A percentile compares a stretch with the other conserved stretches of the same genome.
These are phyloP conservation scores for Colletotrichum plurivorum DNA, from an alignment of 2,329 filamentous ascomycete genomes.

Conservation along the genomic window DNA sequence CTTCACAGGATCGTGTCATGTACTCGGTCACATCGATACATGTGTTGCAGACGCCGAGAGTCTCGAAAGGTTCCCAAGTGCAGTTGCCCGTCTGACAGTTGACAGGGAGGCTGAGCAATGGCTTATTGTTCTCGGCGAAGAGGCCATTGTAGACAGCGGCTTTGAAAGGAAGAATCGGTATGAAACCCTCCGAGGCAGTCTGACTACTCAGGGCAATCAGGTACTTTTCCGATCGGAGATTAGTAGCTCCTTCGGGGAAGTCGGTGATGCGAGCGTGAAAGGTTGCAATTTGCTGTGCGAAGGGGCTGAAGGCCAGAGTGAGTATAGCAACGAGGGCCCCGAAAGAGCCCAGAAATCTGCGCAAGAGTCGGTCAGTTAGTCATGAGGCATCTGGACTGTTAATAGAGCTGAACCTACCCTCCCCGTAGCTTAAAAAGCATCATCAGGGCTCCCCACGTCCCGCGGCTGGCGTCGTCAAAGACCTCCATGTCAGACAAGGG, in stretches of 20 bases:
- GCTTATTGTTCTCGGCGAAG: conserved; percentile 50
- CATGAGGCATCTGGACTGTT: background rate
- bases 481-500: conserved; percentile 50
- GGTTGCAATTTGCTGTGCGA: conserved; percentile 50
- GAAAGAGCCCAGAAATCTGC: conserved; percentile 47
- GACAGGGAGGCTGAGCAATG: conserved; percentile 33
- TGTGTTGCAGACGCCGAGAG: conserved; percentile 42
- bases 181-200: conserved; percentile 45
- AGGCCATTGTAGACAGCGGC: conserved; percentile 52
- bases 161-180: conserved; percentile 51
- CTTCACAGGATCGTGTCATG: conserved; percentile 46
- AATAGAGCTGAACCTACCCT: conserved; percentile 43
- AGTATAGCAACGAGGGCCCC: conserved; percentile 47
- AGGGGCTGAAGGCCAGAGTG: conserved; percentile 48
- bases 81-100: conserved; percentile 43
- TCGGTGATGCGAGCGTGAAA: conserved; percentile 44
- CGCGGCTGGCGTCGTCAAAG: conserved; percentile 51
- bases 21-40: conserved; percentile 46
- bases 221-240: conserved; percentile 48
- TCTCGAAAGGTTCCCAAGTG: conserved; percentile 43
- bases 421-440: conserved; percentile 46
- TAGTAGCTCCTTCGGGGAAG: conserved; percentile 43
- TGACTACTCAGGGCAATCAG: conserved; percentile 45
- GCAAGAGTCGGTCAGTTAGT: background rate
- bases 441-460: conserved; percentile 48